Conservation (phyloP, 78 protist genomes). For the Dictyostelium discoideum region dicty_2.7 NC_007091.3:332001-332500, state of each 20-base stretch:
- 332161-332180: neutral
- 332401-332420: neutral
- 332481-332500: neutral
- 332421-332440: neutral
- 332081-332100: constrained; percentile 23
- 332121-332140: neutral
- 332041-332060: constrained; percentile 43
- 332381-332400: neutral
- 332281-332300: neutral
- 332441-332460: neutral
- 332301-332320: neutral
- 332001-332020: constrained; percentile 24
- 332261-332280: neutral
- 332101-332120: constrained; percentile 32
- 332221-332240: neutral
- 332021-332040: neutral
- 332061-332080: constrained; percentile 62
- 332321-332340: neutral
- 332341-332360: constrained; percentile 34
- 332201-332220: neutral
- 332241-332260: neutral
- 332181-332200: neutral
- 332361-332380: neutral
- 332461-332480: neutral
- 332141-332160: neutral